These are phyloP conservation scores for Toxicodendron radicans DNA, from an alignment of 345 rosid species.

Conservation along the genomic window DNA sequence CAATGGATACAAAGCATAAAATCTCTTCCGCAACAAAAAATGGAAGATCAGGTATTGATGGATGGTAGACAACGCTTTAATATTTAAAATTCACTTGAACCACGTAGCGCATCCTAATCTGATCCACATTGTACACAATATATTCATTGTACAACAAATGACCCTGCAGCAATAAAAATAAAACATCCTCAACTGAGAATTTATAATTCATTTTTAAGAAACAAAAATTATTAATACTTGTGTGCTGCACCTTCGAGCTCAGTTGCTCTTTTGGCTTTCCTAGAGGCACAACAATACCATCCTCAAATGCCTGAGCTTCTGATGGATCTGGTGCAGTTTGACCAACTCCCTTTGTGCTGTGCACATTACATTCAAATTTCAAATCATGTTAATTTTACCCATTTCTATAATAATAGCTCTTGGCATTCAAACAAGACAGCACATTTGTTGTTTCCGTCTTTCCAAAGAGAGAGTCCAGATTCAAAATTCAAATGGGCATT, in stretches of 20 bases:
- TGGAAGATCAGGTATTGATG: not conserved
- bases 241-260: slow-evolving; percentile 32
- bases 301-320: slow-evolving; percentile 58
- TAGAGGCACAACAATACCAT: slow-evolving; percentile 68
- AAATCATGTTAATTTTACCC: slow-evolving; percentile 3
- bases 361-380: slow-evolving; percentile 25
- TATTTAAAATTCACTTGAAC: slow-evolving; percentile 76
- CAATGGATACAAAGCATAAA: no score
- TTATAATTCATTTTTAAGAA: not conserved
- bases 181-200: not conserved
- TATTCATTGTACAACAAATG: slow-evolving; percentile 70
- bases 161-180: slow-evolving; percentile 46
- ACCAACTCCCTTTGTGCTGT: slow-evolving; percentile 82
- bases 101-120: slow-evolving; percentile 75
- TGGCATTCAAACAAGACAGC: not conserved
- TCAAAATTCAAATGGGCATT: slow-evolving; percentile 7
- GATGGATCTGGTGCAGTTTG: slow-evolving; percentile 63
- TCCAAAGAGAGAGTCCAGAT: not conserved
- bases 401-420: not conserved
- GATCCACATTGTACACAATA: slow-evolving; percentile 81
- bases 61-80: not conserved
- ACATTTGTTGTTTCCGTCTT: not conserved
- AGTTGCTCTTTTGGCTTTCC: slow-evolving; percentile 64
- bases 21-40: not conserved
- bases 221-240: not conserved